Conservation (phyloP, 306 rosid species). For the Mimosa pudica region DNA sequence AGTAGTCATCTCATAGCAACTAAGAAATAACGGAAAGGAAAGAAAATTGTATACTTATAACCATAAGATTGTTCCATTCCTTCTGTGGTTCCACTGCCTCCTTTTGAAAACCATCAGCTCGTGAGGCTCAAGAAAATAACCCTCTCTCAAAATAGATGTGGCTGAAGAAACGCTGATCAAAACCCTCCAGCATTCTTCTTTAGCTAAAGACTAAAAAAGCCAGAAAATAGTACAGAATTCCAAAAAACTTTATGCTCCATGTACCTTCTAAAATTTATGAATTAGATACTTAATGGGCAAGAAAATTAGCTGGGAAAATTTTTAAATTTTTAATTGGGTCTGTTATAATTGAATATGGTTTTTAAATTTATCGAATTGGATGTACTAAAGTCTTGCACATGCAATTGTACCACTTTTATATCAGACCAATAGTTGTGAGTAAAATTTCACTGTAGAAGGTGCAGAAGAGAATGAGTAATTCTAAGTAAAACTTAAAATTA, state of each 20-base stretch:
- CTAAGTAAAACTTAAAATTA: neutral
- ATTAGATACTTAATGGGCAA: neutral
- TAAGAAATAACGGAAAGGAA: neutral
- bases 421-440: slow-evolving; percentile 5
- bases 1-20: neutral
- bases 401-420: neutral
- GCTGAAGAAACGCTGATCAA: neutral
- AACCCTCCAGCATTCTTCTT: neutral
- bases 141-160: neutral
- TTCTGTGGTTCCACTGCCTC: neutral
- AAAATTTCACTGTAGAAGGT: neutral
- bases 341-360: neutral
- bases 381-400: slow-evolving; percentile 5
- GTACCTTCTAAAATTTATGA: neutral
- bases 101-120: neutral
- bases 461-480: slow-evolving; percentile 6
- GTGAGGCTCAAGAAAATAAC: neutral
- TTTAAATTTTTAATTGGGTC: neutral
- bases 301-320: neutral
- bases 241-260: neutral
- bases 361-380: neutral
- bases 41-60: neutral
- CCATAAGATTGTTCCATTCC: neutral
- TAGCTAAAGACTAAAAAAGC: neutral
- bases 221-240: neutral